Evolutionary conservation across 2,329 filamentous ascomycete genomes (phyloP), one percentile per base, ranked within the genome.

Genomic region (Cytospora leucostoma): DNA sequence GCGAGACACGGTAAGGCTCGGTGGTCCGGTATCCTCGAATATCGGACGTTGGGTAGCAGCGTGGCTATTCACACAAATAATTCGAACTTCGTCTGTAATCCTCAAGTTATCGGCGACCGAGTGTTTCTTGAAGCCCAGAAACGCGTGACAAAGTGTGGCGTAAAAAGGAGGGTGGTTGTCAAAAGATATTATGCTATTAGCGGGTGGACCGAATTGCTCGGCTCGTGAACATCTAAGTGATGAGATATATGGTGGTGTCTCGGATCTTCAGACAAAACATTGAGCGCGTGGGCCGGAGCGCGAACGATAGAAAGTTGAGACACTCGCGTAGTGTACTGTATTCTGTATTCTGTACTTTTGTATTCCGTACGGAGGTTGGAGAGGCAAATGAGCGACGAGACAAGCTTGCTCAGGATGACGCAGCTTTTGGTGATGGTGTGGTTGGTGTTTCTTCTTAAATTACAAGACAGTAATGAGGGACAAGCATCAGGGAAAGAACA

Each of bases 131-230:
- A 44, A 44, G 17, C 8, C 7, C 13, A 19, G 6, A 19, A 61
- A 61, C 5, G 40, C 58, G 37, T 35, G 51, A 52, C 53, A 52
- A 59, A 50, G 51, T 53, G 54, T 19, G 5, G n/a, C 7, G 47
- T 38, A 34, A 54, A 21, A n/a, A 12, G 52, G 15, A 54, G 15
- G 49, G 49, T 32, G 21, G 51, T 35, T 59, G 38, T 63, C 50
- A 34, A 59, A 56, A 57, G 50, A 66, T 63, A 60, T 65, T 69
- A 65, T 60, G 62, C 60, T 68, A 69, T 70, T 69, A 70, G 70
- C 64, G 68, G 69, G 68, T 53, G 66, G 44, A 56, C 38, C 59
- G 40, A 61, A 49, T 44, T 51, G 59, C 51, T 55, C 59, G 59
- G 59, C 51, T 55, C 59, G 32, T 54, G 59, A n/a, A 61, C 55